Evolutionary conservation across 352 stramenopile genomes (phyloP).

Genomic region (Thraustochytrium sp.): DNA sequence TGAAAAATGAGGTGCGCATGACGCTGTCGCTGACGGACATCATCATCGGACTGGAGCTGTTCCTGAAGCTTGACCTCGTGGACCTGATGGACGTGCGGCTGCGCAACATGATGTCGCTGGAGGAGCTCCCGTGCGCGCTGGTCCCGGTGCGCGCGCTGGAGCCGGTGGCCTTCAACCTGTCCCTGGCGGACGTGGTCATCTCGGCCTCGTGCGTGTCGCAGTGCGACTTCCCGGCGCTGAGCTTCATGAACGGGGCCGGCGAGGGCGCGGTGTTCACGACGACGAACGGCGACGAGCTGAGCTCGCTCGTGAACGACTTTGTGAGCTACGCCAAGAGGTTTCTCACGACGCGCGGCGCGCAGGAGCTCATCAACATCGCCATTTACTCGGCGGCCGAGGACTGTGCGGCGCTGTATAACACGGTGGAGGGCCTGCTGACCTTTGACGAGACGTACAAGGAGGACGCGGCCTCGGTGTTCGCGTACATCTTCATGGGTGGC

Average conservation of each 20-base stretch:
- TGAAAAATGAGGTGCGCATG: neutral
- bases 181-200: neutral
- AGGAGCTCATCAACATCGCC: constrained; percentile 5
- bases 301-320: neutral
- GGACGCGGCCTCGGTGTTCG: constrained; percentile 17
- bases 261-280: neutral
- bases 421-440: neutral
- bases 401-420: neutral
- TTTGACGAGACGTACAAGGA: neutral
- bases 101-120: neutral
- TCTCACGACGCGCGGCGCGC: neutral
- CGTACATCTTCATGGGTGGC: neutral
- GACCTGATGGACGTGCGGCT: neutral
- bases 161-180: constrained; percentile 5
- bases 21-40: neutral
- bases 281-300: neutral
- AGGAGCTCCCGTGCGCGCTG: constrained; percentile 15
- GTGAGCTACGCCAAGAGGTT: neutral
- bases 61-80: constrained; percentile 18
- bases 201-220: neutral
- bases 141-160: constrained; percentile 2
- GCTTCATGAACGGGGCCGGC: neutral
- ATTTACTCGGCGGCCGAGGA: neutral
- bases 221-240: constrained; percentile 33
- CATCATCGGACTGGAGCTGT: neutral